Evolutionary conservation across 257 asterid genomes (phyloP).

Genomic region (Lantana camara): DNA sequence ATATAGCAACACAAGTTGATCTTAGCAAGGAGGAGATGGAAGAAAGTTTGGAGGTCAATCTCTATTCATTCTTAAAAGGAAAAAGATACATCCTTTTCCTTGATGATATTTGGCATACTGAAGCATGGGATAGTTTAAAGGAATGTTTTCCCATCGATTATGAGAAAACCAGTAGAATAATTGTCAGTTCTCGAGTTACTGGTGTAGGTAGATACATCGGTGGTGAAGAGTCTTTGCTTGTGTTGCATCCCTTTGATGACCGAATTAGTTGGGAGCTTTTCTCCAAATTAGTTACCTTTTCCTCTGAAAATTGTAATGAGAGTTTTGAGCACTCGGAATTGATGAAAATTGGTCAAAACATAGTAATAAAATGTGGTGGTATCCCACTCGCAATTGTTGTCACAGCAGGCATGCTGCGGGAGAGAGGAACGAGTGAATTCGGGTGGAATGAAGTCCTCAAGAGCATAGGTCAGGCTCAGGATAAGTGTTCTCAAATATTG

Average conservation of each 20-base stretch:
- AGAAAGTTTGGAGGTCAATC: not conserved
- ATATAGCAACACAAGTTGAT: conserved; percentile 29
- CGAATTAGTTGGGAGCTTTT: conserved; percentile 32
- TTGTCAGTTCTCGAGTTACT: conserved; percentile 20
- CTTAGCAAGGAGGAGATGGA: conserved; percentile 17
- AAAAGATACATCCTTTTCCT: conserved; percentile 25
- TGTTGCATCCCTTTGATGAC: conserved; percentile 17
- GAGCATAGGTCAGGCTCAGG: no score
- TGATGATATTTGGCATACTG: conserved; percentile 31
- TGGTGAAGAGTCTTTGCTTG: conserved; percentile 18
- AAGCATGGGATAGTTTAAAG: conserved; percentile 22
- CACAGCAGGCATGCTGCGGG: no score
- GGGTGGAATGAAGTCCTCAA: no score
- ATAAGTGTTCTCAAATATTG: no score
- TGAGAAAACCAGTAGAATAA: conserved; percentile 22
- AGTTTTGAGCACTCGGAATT: no score
- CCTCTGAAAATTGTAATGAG: no score
- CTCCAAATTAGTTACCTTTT: conserved; percentile 17
- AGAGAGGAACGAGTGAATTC: no score
- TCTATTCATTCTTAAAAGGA: not conserved
- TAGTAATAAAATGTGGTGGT: no score
- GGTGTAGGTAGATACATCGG: conserved; percentile 4
- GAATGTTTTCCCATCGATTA: not conserved
- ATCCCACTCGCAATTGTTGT: no score
- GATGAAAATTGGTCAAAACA: no score